phyloP scores from a whole-genome alignment of 1,284 basidiomycete genomes.

The Exobasidium cylindrosporum region DNA sequence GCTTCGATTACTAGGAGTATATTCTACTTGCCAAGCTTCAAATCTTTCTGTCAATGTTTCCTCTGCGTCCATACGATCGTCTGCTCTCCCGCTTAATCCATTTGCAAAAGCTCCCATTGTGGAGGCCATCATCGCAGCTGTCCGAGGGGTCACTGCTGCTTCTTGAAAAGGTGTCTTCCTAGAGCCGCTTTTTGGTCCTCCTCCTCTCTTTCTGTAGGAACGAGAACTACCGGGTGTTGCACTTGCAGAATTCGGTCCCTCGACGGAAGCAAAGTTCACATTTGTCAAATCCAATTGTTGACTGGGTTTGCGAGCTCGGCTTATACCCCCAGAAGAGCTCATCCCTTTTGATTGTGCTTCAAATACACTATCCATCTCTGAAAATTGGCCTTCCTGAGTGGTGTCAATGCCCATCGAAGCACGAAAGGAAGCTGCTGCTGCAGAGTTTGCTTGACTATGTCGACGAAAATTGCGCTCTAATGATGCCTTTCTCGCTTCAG shows the following conservation, averaged over 20 bases:
- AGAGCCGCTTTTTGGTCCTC: neutral
- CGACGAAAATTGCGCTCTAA: slow-evolving; percentile 5
- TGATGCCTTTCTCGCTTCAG: slow-evolving; percentile 44
- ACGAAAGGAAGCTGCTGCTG: neutral
- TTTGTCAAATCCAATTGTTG: slow-evolving; percentile 10
- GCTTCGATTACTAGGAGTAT: slow-evolving; percentile 43
- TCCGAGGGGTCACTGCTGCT: slow-evolving; percentile 3
- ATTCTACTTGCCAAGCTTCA: slow-evolving; percentile 53
- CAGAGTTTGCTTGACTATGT: neutral
- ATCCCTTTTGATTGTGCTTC: neutral
- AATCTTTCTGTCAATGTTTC: slow-evolving; percentile 25
- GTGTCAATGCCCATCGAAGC: neutral
- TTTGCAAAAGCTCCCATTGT: neutral
- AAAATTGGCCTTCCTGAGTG: neutral
- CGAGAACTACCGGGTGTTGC: slow-evolving; percentile 1
- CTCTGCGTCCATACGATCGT: neutral
- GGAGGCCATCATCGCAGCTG: slow-evolving; percentile 3
- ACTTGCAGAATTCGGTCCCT: slow-evolving; percentile 1
- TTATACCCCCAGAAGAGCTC: neutral
- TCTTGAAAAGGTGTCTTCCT: neutral
- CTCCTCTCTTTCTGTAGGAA: neutral
- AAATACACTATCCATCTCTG: neutral
- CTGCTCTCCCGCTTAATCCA: neutral
- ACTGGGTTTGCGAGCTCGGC: slow-evolving; percentile 3
- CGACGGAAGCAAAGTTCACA: slow-evolving; percentile 1